Conservation (phyloP, 1,284 basidiomycete species). For the Ganoderma meredithae region DNA sequence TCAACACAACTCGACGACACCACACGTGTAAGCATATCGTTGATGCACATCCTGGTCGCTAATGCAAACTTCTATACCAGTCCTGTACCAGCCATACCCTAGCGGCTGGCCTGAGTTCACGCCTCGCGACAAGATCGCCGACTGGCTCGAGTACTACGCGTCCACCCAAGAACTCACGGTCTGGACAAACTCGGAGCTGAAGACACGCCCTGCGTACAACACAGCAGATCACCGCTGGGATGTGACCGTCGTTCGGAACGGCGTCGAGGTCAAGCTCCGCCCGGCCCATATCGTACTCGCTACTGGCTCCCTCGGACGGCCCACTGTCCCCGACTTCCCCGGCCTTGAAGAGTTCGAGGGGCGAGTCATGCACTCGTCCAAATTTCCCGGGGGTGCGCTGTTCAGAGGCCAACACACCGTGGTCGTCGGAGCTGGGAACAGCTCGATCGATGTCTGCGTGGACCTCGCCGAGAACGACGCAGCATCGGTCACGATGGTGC, state of each 20-base stretch:
- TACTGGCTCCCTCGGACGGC: constrained; percentile 58
- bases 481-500: constrained; percentile 42
- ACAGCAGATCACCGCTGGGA: constrained; percentile 53
- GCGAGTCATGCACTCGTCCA: constrained; percentile 52
- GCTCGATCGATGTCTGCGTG: constrained; percentile 53
- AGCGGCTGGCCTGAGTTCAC: constrained; percentile 41
- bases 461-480: constrained; percentile 52
- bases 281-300: constrained; percentile 68
- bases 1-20: constrained; percentile 52
- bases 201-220: constrained; percentile 45
- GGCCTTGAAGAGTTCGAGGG: constrained; percentile 49
- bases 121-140: constrained; percentile 53
- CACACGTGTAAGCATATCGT: constrained; percentile 42
- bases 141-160: constrained; percentile 73
- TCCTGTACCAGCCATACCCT: constrained; percentile 46
- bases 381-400: constrained; percentile 47
- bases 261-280: constrained; percentile 50
- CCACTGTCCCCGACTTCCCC: constrained; percentile 53
- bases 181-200: constrained; percentile 61
- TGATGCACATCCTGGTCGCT: neutral
- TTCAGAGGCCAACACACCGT: constrained; percentile 54
- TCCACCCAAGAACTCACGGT: constrained; percentile 65
- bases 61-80: constrained; percentile 33
- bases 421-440: constrained; percentile 60
- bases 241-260: constrained; percentile 53